Evolutionary conservation across 2,329 filamentous ascomycete species (phyloP).

Genomic region (Bipolaris sorokiniana): DNA sequence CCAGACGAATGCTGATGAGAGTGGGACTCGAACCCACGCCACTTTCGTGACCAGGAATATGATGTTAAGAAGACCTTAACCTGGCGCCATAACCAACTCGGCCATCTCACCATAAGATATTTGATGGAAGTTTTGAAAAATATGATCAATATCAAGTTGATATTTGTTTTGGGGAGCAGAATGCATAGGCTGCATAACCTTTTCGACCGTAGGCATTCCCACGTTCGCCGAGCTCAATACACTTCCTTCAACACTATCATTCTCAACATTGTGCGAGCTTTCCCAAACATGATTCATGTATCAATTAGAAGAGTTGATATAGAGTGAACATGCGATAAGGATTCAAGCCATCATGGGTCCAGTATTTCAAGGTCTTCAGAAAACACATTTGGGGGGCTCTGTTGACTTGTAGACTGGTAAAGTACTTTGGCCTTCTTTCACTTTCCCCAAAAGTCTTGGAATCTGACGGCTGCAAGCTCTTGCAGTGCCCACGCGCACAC

Average conservation of each 20-base stretch:
- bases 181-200: too few relatives aligned
- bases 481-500: too few relatives aligned
- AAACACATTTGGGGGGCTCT: too few relatives aligned
- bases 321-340: background rate
- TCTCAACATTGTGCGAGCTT: background rate
- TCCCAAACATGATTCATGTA: background rate
- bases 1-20: slow-evolving; percentile 47
- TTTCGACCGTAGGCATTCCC: too few relatives aligned
- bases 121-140: background rate
- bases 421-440: too few relatives aligned
- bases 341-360: too few relatives aligned
- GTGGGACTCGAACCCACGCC: slow-evolving; percentile 42
- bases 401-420: too few relatives aligned
- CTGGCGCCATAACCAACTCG: slow-evolving; percentile 48
- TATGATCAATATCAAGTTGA: background rate
- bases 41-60: slow-evolving; percentile 50
- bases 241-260: background rate
- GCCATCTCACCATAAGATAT: slow-evolving; percentile 36
- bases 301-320: background rate
- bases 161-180: background rate
- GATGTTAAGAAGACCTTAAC: slow-evolving; percentile 45
- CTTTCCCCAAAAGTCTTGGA: too few relatives aligned
- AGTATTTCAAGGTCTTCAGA: background rate
- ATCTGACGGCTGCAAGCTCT: too few relatives aligned
- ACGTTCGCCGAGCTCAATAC: background rate